A percentile compares a stretch with the other conserved stretches of the same genome.
phyloP scores from a whole-genome alignment of 129 eudicot genomes.

The Silybum marianum region DNA sequence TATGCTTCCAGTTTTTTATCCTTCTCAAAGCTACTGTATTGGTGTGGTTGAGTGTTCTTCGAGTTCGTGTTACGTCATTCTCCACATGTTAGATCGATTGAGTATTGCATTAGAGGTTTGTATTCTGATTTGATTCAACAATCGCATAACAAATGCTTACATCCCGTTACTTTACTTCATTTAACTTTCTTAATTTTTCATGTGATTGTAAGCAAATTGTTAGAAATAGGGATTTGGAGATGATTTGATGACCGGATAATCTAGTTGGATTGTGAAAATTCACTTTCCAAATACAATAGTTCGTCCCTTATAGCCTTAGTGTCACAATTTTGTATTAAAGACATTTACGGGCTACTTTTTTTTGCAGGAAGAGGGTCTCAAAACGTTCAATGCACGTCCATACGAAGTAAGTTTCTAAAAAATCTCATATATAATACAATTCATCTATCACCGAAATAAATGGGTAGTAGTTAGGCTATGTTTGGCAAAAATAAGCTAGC shows the following conservation, averaged over 20 bases:
- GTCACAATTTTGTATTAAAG: no score
- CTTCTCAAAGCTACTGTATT: background rate
- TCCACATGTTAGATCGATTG: background rate
- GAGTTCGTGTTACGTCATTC: background rate
- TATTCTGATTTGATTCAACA: background rate
- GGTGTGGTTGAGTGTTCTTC: conserved; percentile 8
- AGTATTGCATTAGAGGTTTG: background rate
- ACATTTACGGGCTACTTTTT: background rate
- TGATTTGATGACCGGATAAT: no score
- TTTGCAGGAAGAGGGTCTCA: conserved; percentile 7
- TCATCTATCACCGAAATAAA: background rate
- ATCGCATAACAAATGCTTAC: no score
- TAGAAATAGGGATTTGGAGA: no score
- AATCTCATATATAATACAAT: background rate
- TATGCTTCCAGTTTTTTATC: background rate
- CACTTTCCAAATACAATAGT: no score
- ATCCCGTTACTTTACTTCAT: no score
- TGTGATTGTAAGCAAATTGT: no score
- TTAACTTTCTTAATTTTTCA: no score
- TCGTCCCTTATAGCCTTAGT: no score
- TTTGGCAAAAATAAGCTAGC: no score
- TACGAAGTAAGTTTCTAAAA: conserved; percentile 9
- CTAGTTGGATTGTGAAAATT: no score
- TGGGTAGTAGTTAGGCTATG: background rate
- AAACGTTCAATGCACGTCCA: background rate